A percentile compares a stretch with the other conserved stretches of the same genome.
These are phyloP conservation scores for Chlamydomonas sphaeroides DNA, from an alignment of 139 green algal species.

Conservation along the genomic window DNA sequence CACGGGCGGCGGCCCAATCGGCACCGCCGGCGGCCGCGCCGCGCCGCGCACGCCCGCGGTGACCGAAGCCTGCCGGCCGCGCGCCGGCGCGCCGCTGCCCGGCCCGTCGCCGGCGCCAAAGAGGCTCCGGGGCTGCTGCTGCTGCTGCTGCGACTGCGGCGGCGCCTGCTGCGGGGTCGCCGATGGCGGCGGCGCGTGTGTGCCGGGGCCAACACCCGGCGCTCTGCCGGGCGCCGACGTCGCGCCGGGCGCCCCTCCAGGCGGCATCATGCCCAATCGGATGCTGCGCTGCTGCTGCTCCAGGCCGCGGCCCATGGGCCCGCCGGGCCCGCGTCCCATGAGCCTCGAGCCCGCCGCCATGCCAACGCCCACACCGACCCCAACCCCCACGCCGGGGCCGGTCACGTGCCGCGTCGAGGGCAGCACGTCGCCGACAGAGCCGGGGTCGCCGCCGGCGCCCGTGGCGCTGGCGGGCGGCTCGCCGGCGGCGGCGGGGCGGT, in stretches of 20 bases:
- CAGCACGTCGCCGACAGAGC: too few species aligned
- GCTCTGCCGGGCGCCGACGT: too few species aligned
- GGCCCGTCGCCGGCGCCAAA: neutral
- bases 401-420: neutral
- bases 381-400: too few species aligned
- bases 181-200: neutral
- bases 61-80: too few species aligned
- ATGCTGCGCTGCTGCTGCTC: conserved; percentile 34
- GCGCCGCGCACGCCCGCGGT: too few species aligned
- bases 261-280: conserved; percentile 29
- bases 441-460: neutral
- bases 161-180: too few species aligned
- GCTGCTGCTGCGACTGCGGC: too few species aligned
- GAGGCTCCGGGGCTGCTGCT: neutral
- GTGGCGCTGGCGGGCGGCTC: too few species aligned
- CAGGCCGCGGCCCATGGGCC: neutral
- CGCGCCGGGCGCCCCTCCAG: too few species aligned
- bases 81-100: too few species aligned
- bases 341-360: neutral
- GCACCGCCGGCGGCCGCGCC: too few species aligned
- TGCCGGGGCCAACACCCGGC: too few species aligned
- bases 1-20: neutral
- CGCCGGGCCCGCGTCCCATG: conserved; percentile 1
- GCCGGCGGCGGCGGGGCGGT: neutral
- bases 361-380: neutral